A percentile compares a stretch with the other conserved stretches of the same genome.
Conservation (phyloP, 768 basidiomycete species). For the Boletellus ananiceps region DNA sequence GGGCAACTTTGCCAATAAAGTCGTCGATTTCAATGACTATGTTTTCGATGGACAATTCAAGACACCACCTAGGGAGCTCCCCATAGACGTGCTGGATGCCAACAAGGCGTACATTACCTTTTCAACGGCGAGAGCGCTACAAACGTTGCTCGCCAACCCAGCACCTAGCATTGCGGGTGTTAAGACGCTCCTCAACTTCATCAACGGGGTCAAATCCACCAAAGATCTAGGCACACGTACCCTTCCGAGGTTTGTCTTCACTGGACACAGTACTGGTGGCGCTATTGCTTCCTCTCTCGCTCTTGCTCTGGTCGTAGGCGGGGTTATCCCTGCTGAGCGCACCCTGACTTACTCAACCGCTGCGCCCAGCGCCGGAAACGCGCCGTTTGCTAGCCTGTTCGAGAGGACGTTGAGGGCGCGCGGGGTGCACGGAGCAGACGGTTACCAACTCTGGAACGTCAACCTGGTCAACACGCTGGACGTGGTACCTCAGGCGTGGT, state of each 20-base stretch:
- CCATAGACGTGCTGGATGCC: not conserved
- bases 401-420: not conserved
- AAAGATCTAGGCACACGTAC: not conserved
- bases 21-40: conserved; percentile 6
- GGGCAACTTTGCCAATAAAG: not conserved
- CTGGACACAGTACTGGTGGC: conserved; percentile 6
- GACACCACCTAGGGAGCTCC: not conserved
- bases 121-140: not conserved
- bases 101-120: not conserved
- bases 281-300: conserved; percentile 4
- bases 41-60: not conserved
- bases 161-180: not conserved
- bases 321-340: not conserved
- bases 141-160: conserved; percentile 1
- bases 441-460: conserved; percentile 8
- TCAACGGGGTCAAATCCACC: not conserved
- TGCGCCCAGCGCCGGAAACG: conserved; percentile 7
- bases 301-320: conserved; percentile 2
- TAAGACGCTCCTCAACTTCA: conserved; percentile 1
- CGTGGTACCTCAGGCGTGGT: conserved; percentile 12
- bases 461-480: conserved; percentile 11
- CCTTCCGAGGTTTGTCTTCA: conserved; percentile 6
- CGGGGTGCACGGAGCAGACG: not conserved
- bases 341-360: conserved; percentile 4
- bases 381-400: conserved; percentile 1